These are phyloP conservation scores for Hericium erinaceus DNA, from an alignment of 768 basidiomycete genomes.

Conservation along the genomic window DNA sequence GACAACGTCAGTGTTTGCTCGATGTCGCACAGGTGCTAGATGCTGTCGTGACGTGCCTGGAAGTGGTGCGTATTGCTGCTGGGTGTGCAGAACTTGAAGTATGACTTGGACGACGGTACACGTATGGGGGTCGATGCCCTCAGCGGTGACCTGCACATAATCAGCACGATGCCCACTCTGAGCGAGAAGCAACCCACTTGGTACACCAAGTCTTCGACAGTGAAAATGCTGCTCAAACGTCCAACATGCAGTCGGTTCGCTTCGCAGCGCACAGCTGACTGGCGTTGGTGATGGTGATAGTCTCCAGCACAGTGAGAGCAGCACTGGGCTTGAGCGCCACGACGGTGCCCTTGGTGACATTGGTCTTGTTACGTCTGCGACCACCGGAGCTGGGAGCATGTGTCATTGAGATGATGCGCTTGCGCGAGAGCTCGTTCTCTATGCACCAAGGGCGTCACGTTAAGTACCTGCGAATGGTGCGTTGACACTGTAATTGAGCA, in stretches of 20 bases:
- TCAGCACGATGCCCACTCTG: neutral
- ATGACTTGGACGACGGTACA: conserved; percentile 93
- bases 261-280: conserved; percentile 98
- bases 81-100: conserved; percentile 98
- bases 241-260: conserved; percentile 97
- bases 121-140: conserved; percentile 86
- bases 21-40: conserved; percentile 85
- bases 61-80: conserved; percentile 94
- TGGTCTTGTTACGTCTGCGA: conserved; percentile 45
- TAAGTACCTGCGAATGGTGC: too few relatives aligned
- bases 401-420: conserved; percentile 83
- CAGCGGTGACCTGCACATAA: conserved; percentile 76
- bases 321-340: conserved; percentile 93
- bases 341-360: conserved; percentile 86
- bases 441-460: too few relatives aligned
- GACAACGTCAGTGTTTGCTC: too few relatives aligned
- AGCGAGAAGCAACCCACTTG: conserved; percentile 49
- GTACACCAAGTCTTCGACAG: conserved; percentile 97
- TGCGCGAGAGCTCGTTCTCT: conserved; percentile 87
- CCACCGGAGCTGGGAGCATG: conserved; percentile 28
- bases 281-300: conserved; percentile 92
- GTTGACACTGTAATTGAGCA: too few relatives aligned
- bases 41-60: conserved; percentile 88
- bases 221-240: conserved; percentile 96
- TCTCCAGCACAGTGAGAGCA: conserved; percentile 93